Evolutionary conservation across 371 early-diverging fungal genomes (phyloP).

Genomic region (Circinella umbellata): DNA sequence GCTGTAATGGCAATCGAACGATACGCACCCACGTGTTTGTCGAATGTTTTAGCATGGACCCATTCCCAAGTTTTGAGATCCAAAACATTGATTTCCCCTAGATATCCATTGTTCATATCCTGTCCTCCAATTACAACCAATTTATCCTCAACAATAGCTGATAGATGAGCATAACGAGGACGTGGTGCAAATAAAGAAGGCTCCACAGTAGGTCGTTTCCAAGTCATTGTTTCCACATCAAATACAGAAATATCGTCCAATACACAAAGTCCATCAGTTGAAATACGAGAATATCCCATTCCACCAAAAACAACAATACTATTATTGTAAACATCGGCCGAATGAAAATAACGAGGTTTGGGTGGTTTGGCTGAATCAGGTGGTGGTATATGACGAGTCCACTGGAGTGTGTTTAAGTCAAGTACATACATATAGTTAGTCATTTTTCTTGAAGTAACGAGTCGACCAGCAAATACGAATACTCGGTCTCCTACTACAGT

Average conservation of each 20-base stretch:
- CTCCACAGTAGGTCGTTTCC: constrained; percentile 58
- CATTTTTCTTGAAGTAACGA: constrained; percentile 69
- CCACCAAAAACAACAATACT: constrained; percentile 60
- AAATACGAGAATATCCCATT: constrained; percentile 57
- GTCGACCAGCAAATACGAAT: constrained; percentile 80
- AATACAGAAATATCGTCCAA: constrained; percentile 77
- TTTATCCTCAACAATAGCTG: constrained; percentile 60
- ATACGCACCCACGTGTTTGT: constrained; percentile 80
- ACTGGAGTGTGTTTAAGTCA: constrained; percentile 64
- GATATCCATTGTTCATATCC: constrained; percentile 76
- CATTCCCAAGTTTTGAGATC: constrained; percentile 72
- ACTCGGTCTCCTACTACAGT: constrained; percentile 71
- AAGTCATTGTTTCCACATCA: constrained; percentile 66
- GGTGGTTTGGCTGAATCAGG: constrained; percentile 53
- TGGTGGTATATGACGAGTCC: constrained; percentile 60
- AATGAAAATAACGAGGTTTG: constrained; percentile 78
- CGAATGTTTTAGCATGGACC: constrained; percentile 68
- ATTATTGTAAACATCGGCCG: constrained; percentile 64
- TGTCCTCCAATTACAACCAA: constrained; percentile 84
- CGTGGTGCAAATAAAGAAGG: constrained; percentile 63
- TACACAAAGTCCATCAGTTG: constrained; percentile 55
- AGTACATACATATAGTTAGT: constrained; percentile 76
- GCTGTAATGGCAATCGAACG: constrained; percentile 71
- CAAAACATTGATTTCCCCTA: constrained; percentile 78
- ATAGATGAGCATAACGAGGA: constrained; percentile 85